These are phyloP conservation scores for Myxozyma melibiosi DNA, from an alignment of 805 yeast genomes.

Conservation along the genomic window DNA sequence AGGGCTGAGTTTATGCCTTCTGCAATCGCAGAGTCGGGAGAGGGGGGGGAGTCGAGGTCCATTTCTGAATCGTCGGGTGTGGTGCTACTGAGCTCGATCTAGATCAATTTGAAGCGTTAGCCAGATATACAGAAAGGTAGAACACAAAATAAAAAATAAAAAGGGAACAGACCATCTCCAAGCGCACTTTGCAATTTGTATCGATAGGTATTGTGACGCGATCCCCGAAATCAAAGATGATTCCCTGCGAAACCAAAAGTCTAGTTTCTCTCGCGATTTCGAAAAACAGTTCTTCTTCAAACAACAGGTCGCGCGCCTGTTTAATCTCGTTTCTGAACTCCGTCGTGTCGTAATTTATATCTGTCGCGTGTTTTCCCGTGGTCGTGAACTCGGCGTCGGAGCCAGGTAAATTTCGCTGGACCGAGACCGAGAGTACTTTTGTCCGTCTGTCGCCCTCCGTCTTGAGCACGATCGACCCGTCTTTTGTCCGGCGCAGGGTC, in stretches of 20 bases:
- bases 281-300: conserved; percentile 86
- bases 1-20: conserved; percentile 56
- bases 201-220: conserved; percentile 66
- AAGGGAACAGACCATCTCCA: conserved; percentile 51
- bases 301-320: conserved; percentile 70
- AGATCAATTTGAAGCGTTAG: not conserved
- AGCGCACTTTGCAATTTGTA: conserved; percentile 63
- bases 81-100: not conserved
- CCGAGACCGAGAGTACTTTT: conserved; percentile 59
- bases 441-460: conserved; percentile 44
- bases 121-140: not conserved
- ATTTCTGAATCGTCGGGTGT: not conserved
- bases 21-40: conserved; percentile 43
- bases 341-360: conserved; percentile 12
- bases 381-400: conserved; percentile 1
- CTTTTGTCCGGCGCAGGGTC: conserved; percentile 55
- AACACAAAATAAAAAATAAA: not conserved
- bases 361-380: not conserved
- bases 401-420: conserved; percentile 45
- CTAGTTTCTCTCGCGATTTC: conserved; percentile 78
- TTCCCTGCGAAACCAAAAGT: conserved; percentile 66
- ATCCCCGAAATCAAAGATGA: conserved; percentile 59
- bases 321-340: conserved; percentile 57
- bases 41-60: conserved; percentile 1
- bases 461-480: conserved; percentile 51